These are phyloP conservation scores for Cyberlindnera nakhonratchasimensis DNA, from an alignment of 805 yeast species.

Conservation along the genomic window DNA sequence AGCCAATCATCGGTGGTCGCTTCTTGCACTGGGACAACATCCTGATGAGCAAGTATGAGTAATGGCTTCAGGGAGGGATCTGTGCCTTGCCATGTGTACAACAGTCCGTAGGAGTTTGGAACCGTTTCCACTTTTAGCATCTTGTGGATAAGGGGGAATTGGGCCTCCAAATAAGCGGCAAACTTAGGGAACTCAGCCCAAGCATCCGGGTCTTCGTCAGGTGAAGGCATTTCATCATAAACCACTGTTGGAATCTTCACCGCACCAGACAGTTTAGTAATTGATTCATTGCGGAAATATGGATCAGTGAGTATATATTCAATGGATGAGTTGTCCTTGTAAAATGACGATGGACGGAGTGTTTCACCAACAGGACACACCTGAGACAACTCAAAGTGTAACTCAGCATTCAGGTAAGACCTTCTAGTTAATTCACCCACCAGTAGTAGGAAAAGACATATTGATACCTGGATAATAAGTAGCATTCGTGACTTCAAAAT, in stretches of 20 bases:
- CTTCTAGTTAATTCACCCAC: too few species aligned
- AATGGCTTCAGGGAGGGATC: conserved; percentile 52
- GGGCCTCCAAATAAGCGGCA: conserved; percentile 47
- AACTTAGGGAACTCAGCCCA: conserved; percentile 32
- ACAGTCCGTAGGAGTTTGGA: conserved; percentile 59
- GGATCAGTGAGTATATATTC: conserved; percentile 34
- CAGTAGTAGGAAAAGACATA: too few species aligned
- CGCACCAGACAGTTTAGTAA: conserved; percentile 43
- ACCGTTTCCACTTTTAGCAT: conserved; percentile 48
- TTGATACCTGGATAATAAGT: too few species aligned
- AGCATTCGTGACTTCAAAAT: too few species aligned
- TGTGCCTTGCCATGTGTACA: conserved; percentile 62
- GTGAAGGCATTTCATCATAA: conserved; percentile 12
- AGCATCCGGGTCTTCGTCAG: conserved; percentile 34
- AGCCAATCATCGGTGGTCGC: conserved; percentile 58
- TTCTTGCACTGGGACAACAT: conserved; percentile 71
- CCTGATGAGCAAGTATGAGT: conserved; percentile 72
- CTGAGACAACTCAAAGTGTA: too few species aligned
- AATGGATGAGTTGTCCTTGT: conserved; percentile 26
- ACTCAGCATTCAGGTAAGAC: too few species aligned
- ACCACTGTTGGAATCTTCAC: conserved; percentile 46
- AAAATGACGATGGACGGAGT: conserved; percentile 13
- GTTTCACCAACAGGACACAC: conserved; percentile 18
- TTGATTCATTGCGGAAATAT: conserved; percentile 34
- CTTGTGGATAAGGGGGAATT: conserved; percentile 52